These are phyloP conservation scores for Vigna hirtella DNA, from an alignment of 306 rosid genomes.

Conservation along the genomic window DNA sequence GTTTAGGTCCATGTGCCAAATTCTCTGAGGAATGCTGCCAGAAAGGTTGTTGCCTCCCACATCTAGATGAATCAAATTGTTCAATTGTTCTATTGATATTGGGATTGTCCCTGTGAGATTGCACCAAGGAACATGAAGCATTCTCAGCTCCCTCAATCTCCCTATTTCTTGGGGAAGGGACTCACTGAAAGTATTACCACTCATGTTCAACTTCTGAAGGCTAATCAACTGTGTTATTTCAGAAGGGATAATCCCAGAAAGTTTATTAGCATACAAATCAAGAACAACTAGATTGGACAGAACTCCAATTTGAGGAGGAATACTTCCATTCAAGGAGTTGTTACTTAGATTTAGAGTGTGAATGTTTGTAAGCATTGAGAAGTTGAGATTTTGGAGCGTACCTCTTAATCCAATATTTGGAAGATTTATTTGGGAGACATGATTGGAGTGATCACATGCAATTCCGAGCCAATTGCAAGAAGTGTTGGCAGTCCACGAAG, in stretches of 20 bases:
- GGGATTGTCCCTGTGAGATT: slow-evolving; percentile 32
- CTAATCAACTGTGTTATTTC: background rate
- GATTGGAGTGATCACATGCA: slow-evolving; percentile 1
- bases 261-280: background rate
- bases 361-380: no score
- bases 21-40: slow-evolving; percentile 2
- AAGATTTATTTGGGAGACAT: no score
- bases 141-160: background rate
- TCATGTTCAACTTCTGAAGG: background rate
- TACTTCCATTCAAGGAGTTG: slow-evolving; percentile 1
- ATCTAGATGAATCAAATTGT: background rate
- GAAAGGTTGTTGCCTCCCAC: background rate
- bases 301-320: slow-evolving; percentile 26
- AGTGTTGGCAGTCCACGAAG: slow-evolving; percentile 18
- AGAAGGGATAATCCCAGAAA: slow-evolving; percentile 3
- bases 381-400: no score
- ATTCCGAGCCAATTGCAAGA: slow-evolving; percentile 41
- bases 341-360: background rate
- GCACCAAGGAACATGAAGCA: background rate
- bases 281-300: background rate
- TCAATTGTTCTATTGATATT: background rate
- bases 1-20: slow-evolving; percentile 3
- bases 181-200: background rate
- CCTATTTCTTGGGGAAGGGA: slow-evolving; percentile 40
- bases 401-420: no score